Base-by-base conservation (phyloP, 352 stramenopile genomes). In the Phytophthora meadii region DNA sequence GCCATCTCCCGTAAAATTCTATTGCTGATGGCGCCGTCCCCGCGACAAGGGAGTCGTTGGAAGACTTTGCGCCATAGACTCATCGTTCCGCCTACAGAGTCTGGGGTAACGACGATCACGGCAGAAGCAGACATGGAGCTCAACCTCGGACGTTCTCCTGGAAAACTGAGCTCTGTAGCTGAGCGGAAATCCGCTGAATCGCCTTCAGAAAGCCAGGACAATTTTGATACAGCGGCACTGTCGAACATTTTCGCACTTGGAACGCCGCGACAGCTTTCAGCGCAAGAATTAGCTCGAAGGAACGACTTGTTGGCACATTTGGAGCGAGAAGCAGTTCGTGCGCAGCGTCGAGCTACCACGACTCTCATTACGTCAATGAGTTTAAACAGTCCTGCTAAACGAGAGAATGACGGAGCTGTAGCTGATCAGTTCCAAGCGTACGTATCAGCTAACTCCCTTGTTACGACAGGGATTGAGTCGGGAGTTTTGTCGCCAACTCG, bases 241-340 rank as follows among this genome's bases (percentile, higher is more conserved):
- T 71, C 76, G 10, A 87, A 89, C 46, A 88, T 89, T 15, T 89
- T 91, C 46, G 72, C 74, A 2, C 74, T 89, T 8, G 78, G 80
- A 1, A 91, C 80, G 10, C 82, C 82, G 9, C 74, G 80, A 5
- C 80, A 88, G 36, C 59, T 91, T 39, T 76, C 63, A 24, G 51
- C 47, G 2, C 61, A 79, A 0, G 82, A 91, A 37, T 54, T 87
- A 19, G 72, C 80, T 15, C 48, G 80, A 25, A 62, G 82, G 14
- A 82, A 79, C 19, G 82, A 91, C 39, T 65, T 91, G 30, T 27
- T 89, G 17, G 59, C 76, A 5, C 61, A 86, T 8, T 44, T 89
- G 22, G 78, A 86, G 37, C 69, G 74, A 3, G 69, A 85, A 25
- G 62, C 74, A 41, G 50, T 27, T 19, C 54, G 65, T 7, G 47